These are phyloP conservation scores for Colletotrichum orbiculare DNA, from an alignment of 2,329 filamentous ascomycete genomes.

Conservation along the genomic window DNA sequence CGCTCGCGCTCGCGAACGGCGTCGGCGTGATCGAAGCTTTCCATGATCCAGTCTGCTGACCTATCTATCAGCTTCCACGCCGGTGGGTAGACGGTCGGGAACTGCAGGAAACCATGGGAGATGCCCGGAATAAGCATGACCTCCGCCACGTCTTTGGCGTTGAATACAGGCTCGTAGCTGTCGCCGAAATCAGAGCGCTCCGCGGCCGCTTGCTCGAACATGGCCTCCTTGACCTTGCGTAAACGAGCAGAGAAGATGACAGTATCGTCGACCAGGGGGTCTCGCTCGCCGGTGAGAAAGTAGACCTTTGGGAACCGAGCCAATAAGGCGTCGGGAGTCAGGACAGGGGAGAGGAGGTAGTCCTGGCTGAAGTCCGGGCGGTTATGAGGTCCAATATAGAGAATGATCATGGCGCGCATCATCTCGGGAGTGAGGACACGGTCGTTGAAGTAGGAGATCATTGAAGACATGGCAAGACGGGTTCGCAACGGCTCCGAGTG, in stretches of 20 bases:
- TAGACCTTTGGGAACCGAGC: slow-evolving; percentile 93
- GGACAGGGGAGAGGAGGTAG: slow-evolving; percentile 88
- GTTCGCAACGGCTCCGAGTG: slow-evolving; percentile 75
- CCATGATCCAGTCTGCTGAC: slow-evolving; percentile 83
- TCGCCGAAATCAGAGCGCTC: slow-evolving; percentile 50
- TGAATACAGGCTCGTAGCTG: slow-evolving; percentile 64
- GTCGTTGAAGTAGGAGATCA: slow-evolving; percentile 98
- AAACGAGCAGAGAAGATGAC: slow-evolving; percentile 93
- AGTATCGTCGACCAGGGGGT: slow-evolving; percentile 95
- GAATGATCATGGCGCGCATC: slow-evolving; percentile 99
- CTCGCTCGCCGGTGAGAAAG: slow-evolving; percentile 93
- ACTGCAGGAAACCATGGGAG: slow-evolving; percentile 93
- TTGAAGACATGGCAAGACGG: slow-evolving; percentile 92
- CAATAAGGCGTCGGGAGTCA: slow-evolving; percentile 87
- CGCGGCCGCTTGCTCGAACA: slow-evolving; percentile 43
- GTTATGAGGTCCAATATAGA: slow-evolving; percentile 94
- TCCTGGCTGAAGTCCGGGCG: slow-evolving; percentile 93
- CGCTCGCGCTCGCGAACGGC: slow-evolving; percentile 43
- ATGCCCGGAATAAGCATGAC: slow-evolving; percentile 89
- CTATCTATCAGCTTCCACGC: slow-evolving; percentile 89
- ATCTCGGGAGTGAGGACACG: slow-evolving; percentile 95
- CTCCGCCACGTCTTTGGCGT: slow-evolving; percentile 81
- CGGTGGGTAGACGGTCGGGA: slow-evolving; percentile 87
- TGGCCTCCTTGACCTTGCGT: slow-evolving; percentile 78
- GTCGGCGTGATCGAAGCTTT: slow-evolving; percentile 72